These are phyloP conservation scores for Iberis amara DNA, from an alignment of 441 rosid species.

Conservation along the genomic window DNA sequence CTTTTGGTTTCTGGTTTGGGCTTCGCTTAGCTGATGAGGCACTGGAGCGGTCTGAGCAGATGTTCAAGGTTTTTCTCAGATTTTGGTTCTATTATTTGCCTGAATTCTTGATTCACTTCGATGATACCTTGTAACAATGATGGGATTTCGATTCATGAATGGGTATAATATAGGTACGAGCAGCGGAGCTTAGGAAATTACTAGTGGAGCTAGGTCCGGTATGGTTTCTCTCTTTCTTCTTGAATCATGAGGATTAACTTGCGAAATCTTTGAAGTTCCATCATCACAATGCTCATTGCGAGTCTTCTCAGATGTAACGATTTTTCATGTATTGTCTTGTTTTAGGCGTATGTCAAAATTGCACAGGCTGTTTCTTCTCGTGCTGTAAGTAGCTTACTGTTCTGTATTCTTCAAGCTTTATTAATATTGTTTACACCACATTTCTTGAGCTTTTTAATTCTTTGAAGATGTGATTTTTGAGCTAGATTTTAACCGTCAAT, in stretches of 20 bases:
- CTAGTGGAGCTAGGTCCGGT: slow-evolving; percentile 89
- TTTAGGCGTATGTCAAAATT: slow-evolving; percentile 79
- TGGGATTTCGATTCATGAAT: slow-evolving; percentile 1
- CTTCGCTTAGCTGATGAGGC: slow-evolving; percentile 56
- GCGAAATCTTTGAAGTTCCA: not conserved
- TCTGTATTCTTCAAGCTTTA: not conserved
- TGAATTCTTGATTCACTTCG: not conserved
- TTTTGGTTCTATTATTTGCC: not conserved
- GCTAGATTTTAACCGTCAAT: not conserved
- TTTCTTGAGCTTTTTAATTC: slow-evolving; percentile 13
- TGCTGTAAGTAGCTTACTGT: slow-evolving; percentile 51
- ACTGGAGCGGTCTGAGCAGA: slow-evolving; percentile 54
- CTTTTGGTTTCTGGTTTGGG: slow-evolving; percentile 75
- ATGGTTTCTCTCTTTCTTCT: slow-evolving; percentile 28
- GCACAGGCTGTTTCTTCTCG: slow-evolving; percentile 94
- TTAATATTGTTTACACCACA: not conserved
- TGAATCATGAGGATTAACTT: too few species aligned
- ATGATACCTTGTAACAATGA: not conserved
- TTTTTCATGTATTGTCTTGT: slow-evolving; percentile 13
- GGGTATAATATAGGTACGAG: slow-evolving; percentile 56
- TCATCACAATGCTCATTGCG: slow-evolving; percentile 1
- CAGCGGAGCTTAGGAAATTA: slow-evolving; percentile 74
- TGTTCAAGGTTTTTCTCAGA: slow-evolving; percentile 55
- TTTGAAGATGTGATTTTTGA: slow-evolving; percentile 1
- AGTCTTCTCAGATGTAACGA: slow-evolving; percentile 9